Base-by-base conservation (phyloP, 2,329 filamentous ascomycete species). In the Aspergillus intermedius region DNA sequence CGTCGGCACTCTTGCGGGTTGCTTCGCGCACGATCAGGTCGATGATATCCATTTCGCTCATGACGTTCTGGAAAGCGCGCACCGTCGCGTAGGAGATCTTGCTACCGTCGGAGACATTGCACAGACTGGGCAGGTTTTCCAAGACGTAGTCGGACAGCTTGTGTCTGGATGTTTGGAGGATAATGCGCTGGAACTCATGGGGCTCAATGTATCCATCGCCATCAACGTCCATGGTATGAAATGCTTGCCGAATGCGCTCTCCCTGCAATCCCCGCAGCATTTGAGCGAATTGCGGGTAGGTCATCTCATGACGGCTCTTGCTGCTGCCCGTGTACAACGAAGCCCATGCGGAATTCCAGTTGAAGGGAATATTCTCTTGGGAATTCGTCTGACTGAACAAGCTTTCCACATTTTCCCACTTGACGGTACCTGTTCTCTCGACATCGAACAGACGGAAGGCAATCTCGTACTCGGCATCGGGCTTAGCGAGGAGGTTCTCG, bases 41-140 rank as follows among this genome's bases (percentile, higher is more conserved):
- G 44, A 97, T 88, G 62, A 97, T 80, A 63, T 98, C 93, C 88
- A 98, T 96, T 73, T 97, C 91, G 63, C 87, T 85, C 60, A 98
- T 91, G 71, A 98, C 85, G 68, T 98, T 98, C 75, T 95, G 91
- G 76, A 98, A 98, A 34, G 93, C 93, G 57, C 93, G 84, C 28
- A 98, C 93, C 66, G 95, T 96, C 67, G 93, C 90, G 66, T 98
- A 98, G 5, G 91, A 96, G 60, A 98, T 93, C 74, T 94, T 95
- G 76, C 83, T 93, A 54, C 89, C 85, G 30, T 84, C 78, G 6
- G 88, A 89, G 68, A 97, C 95, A 73, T 96, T 96, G 81, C 91
- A 97, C 37, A 98, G 81, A 1, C 90, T 93, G 54, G 87, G 84
- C 42, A 98, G 80, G 71, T 97, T 91, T 58, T 91, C 84, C 44